Conservation (phyloP, 2,329 filamentous ascomycete genomes). For the Sphaerulina populicola region DNA sequence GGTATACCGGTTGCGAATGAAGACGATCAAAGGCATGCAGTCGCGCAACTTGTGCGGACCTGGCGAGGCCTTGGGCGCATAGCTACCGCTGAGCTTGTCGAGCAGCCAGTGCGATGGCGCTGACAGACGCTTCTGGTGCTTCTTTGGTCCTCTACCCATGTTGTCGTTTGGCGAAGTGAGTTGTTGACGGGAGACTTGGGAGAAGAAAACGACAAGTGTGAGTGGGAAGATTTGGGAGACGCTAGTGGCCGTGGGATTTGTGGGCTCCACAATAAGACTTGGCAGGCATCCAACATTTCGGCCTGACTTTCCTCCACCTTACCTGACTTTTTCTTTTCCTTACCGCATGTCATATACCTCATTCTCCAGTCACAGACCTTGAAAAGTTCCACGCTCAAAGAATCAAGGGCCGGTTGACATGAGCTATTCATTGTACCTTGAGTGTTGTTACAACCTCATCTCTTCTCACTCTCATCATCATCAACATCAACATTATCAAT, state of each 20-base stretch:
- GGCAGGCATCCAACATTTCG: neutral
- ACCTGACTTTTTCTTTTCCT: no score
- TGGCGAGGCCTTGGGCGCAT: slow-evolving; percentile 58
- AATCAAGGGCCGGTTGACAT: no score
- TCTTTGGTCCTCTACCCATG: slow-evolving; percentile 55
- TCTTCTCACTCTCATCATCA: no score
- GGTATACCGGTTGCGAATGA: slow-evolving; percentile 66
- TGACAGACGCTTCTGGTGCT: slow-evolving; percentile 98
- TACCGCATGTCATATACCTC: no score
- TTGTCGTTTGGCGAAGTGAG: slow-evolving; percentile 34
- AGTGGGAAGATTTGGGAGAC: slow-evolving; percentile 1
- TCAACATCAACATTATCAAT: no score
- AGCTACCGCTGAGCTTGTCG: slow-evolving; percentile 90
- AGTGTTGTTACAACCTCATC: no score
- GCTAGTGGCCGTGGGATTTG: neutral
- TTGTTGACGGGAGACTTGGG: slow-evolving; percentile 24
- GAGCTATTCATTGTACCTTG: no score
- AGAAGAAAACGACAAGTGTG: no score
- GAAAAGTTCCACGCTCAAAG: no score
- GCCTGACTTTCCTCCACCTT: no score
- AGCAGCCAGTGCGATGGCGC: slow-evolving; percentile 99
- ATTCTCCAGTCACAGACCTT: no score
- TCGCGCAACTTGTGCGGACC: slow-evolving; percentile 99
- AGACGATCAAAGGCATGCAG: slow-evolving; percentile 97
- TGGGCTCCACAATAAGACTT: neutral